Evolutionary conservation across 2,329 filamentous ascomycete genomes (phyloP), one percentile per base, ranked within the genome.

Genomic region (Fusarium sp.): DNA sequence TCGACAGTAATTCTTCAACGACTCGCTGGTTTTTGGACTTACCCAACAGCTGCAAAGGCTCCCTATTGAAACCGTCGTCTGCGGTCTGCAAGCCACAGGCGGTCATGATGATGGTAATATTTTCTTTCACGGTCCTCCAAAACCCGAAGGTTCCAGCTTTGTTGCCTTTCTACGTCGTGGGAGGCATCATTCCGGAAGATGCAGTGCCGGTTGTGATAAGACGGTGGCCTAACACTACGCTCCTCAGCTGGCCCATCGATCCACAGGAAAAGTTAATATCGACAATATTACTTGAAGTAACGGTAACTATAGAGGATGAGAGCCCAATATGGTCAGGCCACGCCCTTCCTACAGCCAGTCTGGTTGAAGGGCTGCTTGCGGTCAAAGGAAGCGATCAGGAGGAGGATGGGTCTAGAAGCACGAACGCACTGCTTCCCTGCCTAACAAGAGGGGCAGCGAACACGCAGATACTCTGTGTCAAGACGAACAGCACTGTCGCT

Each of bases 211-310:
- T 11, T 42, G 22, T 42, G 41, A 7, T 11, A 9, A 14, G 7
- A 42, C 14, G 6, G 41, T 7, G 9, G 14, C 41, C 6, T 17
- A 17, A 17, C 22, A 24, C 4, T 4, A 42, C 14, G 39, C 39
- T 42, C 39, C 14, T n/a, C 22, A 6, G 22, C 9, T 2, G 22
- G 22, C 22, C 22, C 8, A 42, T 42, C 14, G 8, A 11, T 17
- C 14, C 22, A 11, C 39, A 11, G 14, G 6, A 11, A n/a, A n/a
- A 2, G 22, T n/a, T 24, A 1, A 42, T 5, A n/a, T 3, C 8
- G 41, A n/a, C 14, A 24, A 10, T 0, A 8, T 17, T 17, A 42
- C 22, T 42, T 42, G 14, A 14, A 1, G 22, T 17, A 42, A 6
- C 9, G 9, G 41, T 3, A 17, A 42, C 10, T 6, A 17, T 4